Base-by-base conservation (phyloP, 148 eudicot species). In the Pouteria glomerata region DNA sequence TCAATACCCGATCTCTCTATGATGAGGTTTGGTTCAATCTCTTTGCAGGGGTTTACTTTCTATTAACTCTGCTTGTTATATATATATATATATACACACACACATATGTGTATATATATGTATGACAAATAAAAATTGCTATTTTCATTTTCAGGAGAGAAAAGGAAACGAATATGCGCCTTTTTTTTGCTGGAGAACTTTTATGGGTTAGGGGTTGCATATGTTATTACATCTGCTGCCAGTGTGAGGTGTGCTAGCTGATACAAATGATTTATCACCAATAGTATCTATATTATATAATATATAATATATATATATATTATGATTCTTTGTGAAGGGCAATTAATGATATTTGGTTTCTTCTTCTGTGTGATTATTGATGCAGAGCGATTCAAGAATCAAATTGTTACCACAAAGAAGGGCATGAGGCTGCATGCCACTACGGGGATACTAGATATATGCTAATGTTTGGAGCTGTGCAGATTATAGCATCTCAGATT, bases 351-450 rank as follows among this genome's bases (percentile, higher is more conserved):
- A n/a, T 57, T 2, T 13, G 15, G 16, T 1, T 33, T 16, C n/a
- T 30, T 23, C 3, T 27, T 18, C 27, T 13, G 16, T 69, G 6
- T 33, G 16, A 5, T 41, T 41, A 41, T 33, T 27, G 63, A 57
- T 79, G 76, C 76, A 90, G 92, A 62, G 87, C 86, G 19, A 88
- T 90, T 63, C 78, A 81, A 62, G 76, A 80, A 68, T 84, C 96
- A 65, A 80, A 88, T 35, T 90, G 92, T 80, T 88, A 86, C 79
- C 96, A 86, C 74, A 75, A 67, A 59, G 72, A 84, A 70, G 96
- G 96, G 39, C 88, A 76, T 19, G 63, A 83, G 27, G 88, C 87
- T 19, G 15, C 82, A 0, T 90, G 96, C 44, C 69, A 74, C 0
- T 83, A 77, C 42, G 86, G 80, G 35, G 73, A 70, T 51, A 64